Conservation (phyloP, 2,329 filamentous ascomycete species). For the Purpureocillium takamizusanense region DNA sequence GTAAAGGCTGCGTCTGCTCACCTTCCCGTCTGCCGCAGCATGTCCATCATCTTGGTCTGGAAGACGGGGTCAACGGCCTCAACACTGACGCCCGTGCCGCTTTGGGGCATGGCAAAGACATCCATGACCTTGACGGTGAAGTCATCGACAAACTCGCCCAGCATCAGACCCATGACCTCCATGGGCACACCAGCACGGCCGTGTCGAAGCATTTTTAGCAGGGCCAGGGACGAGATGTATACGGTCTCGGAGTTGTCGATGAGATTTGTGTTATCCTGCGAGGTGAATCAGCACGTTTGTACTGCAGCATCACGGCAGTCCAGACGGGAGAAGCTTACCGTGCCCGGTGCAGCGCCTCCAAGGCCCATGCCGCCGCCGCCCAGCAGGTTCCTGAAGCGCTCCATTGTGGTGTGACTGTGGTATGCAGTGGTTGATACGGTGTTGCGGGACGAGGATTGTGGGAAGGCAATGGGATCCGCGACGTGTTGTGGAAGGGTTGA, state of each 20-base stretch:
- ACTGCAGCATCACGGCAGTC: neutral
- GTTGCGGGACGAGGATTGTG: slow-evolving; percentile 4
- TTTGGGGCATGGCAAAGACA: slow-evolving; percentile 99
- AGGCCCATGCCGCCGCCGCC: slow-evolving; percentile 65
- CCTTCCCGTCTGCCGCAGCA: slow-evolving; percentile 95
- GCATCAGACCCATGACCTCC: slow-evolving; percentile 99
- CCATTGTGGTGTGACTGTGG: slow-evolving; percentile 51
- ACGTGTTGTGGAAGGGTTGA: neutral
- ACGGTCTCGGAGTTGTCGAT: slow-evolving; percentile 99
- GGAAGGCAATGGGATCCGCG: no score
- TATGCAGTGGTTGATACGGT: no score
- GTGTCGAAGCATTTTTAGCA: slow-evolving; percentile 98
- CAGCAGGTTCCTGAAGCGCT: slow-evolving; percentile 84
- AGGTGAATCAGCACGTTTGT: neutral
- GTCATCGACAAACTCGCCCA: slow-evolving; percentile 97
- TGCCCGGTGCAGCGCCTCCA: slow-evolving; percentile 34
- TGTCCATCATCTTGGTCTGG: slow-evolving; percentile 99
- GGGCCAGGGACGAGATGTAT: slow-evolving; percentile 93
- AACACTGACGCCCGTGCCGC: slow-evolving; percentile 94
- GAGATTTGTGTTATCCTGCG: slow-evolving; percentile 76
- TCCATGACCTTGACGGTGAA: slow-evolving; percentile 98
- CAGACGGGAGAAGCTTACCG: slow-evolving; percentile 19
- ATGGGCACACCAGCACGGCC: slow-evolving; percentile 96
- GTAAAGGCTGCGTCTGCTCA: slow-evolving; percentile 34
- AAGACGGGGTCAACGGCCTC: slow-evolving; percentile 98